Percentiles rank a stretch among this genome's conserved stretches.
These are phyloP conservation scores for Pythium rhizo-oryzae DNA, from an alignment of 352 stramenopile genomes.

Conservation along the genomic window DNA sequence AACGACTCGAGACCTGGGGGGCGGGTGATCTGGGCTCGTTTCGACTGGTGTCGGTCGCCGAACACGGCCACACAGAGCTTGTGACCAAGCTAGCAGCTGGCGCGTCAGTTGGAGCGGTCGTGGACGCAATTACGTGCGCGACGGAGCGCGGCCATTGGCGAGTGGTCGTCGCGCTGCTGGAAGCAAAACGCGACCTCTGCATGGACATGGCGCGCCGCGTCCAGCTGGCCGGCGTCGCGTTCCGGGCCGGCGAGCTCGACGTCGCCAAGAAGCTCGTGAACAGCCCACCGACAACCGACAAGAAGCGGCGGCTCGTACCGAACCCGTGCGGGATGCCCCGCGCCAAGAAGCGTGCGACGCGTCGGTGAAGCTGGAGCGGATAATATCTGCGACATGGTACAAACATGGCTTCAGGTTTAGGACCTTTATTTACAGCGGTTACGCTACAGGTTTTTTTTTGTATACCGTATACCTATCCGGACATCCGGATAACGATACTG, in stretches of 20 bases:
- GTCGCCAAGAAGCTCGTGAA: background rate
- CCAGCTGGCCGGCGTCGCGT: background rate
- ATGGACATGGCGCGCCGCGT: background rate
- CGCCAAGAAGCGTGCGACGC: background rate
- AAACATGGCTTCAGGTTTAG: background rate
- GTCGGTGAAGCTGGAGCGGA: no score
- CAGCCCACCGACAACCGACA: background rate
- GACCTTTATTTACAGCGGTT: background rate
- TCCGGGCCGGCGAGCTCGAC: background rate
- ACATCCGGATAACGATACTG: background rate
- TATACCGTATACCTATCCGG: background rate
- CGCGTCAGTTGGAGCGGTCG: background rate
- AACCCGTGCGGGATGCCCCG: background rate
- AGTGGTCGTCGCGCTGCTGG: background rate
- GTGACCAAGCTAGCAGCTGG: background rate
- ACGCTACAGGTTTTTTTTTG: no score
- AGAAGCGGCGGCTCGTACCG: background rate
- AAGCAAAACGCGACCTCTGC: background rate
- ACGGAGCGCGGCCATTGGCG: background rate
- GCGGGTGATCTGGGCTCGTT: background rate
- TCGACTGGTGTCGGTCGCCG: background rate
- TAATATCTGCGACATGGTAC: constrained; percentile 1
- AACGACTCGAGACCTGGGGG: background rate
- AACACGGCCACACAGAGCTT: background rate
- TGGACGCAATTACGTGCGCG: background rate